Evolutionary conservation across 192 early-diverging fungal genomes (phyloP).

Genomic region (Fimicolochytrium jonesii): DNA sequence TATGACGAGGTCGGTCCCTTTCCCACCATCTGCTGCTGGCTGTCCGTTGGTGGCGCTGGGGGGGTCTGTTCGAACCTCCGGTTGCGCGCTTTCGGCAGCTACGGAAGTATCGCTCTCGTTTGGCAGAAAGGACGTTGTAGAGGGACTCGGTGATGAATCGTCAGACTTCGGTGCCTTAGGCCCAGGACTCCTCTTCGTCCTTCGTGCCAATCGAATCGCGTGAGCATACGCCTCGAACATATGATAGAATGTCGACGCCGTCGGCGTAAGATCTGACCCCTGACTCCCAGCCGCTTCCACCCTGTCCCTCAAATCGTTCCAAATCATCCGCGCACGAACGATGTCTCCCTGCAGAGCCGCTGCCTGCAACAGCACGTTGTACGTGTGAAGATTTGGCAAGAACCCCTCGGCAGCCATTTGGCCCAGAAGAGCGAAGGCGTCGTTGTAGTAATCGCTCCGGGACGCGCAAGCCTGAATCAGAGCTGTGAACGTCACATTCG

Average conservation of each 20-base stretch:
- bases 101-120: too few relatives aligned
- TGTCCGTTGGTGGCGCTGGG: too few relatives aligned
- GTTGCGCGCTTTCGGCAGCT: too few relatives aligned
- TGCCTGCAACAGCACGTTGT: constrained; percentile 74
- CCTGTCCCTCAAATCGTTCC: constrained; percentile 36
- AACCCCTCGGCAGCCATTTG: constrained; percentile 87
- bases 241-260: neutral
- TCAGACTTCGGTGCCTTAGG: neutral
- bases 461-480: constrained; percentile 79
- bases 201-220: constrained; percentile 5
- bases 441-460: constrained; percentile 77
- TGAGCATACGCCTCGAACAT: constrained; percentile 14
- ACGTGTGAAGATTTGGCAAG: constrained; percentile 71
- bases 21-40: too few relatives aligned
- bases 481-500: constrained; percentile 82
- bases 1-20: too few relatives aligned
- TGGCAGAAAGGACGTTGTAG: too few relatives aligned
- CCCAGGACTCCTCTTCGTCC: neutral
- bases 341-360: constrained; percentile 75
- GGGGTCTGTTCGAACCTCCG: too few relatives aligned
- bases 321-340: constrained; percentile 54
- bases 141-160: too few relatives aligned
- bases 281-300: too few relatives aligned
- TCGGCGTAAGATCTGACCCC: too few relatives aligned
- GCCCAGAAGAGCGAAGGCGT: constrained; percentile 72